phyloP scores from a whole-genome alignment of 2,329 filamentous ascomycete genomes.

The Cytospora mali region DNA sequence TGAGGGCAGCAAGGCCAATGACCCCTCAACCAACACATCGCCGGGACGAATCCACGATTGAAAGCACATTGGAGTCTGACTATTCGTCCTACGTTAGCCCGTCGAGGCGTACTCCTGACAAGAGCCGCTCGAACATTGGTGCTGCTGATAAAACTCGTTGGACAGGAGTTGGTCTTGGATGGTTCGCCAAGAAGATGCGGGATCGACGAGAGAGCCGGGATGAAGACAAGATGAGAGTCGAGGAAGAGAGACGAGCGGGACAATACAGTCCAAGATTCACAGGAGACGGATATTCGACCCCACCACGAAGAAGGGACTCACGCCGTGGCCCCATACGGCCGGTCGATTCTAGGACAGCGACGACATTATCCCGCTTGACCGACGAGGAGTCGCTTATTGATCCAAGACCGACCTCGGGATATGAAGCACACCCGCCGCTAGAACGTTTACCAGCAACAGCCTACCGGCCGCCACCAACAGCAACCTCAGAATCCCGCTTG shows the following conservation, averaged over 20 bases:
- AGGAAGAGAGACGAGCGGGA: slow-evolving; percentile 59
- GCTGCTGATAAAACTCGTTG: slow-evolving; percentile 60
- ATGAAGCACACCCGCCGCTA: slow-evolving; percentile 26
- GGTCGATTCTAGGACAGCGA: slow-evolving; percentile 24
- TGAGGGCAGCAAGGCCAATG: slow-evolving; percentile 41
- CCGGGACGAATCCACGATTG: slow-evolving; percentile 44
- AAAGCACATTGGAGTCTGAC: slow-evolving; percentile 56
- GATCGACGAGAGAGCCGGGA: slow-evolving; percentile 59
- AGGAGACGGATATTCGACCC: slow-evolving; percentile 64
- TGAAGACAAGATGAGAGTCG: slow-evolving; percentile 49
- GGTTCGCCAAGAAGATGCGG: slow-evolving; percentile 67
- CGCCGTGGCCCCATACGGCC: slow-evolving; percentile 31
- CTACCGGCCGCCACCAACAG: slow-evolving; percentile 36
- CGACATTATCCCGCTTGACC: slow-evolving; percentile 23
- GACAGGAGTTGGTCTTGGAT: slow-evolving; percentile 67
- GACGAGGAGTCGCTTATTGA: slow-evolving; percentile 34
- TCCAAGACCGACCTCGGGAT: slow-evolving; percentile 27
- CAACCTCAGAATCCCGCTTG: slow-evolving; percentile 31
- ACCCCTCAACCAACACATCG: slow-evolving; percentile 53
- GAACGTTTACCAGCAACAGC: slow-evolving; percentile 36
- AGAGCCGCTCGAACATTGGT: slow-evolving; percentile 45
- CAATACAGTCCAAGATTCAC: slow-evolving; percentile 67
- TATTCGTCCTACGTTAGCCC: slow-evolving; percentile 65
- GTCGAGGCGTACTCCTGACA: slow-evolving; percentile 54
- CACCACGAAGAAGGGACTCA: slow-evolving; percentile 44